These are phyloP conservation scores for Zea luxurians DNA, from an alignment of 176 grass and related monocot genomes.

Conservation along the genomic window DNA sequence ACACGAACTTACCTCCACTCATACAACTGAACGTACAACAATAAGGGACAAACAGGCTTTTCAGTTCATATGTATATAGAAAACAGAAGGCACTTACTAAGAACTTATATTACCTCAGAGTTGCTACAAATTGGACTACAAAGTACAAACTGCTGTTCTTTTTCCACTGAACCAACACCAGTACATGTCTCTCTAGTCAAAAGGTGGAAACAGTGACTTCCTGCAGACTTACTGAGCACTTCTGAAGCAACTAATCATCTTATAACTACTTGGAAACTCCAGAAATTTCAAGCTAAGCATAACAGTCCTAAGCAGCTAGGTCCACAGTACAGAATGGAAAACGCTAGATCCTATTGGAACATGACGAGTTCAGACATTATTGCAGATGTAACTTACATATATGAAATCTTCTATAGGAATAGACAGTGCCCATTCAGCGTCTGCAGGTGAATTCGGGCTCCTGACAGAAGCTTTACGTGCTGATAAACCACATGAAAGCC, in stretches of 20 bases:
- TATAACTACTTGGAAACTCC: not conserved
- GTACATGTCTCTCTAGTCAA: not conserved
- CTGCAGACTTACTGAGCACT: not conserved
- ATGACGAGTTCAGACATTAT: constrained; percentile 14
- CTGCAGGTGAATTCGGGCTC: constrained; percentile 43
- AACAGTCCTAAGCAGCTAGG: not conserved
- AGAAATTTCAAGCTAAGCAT: constrained; percentile 19
- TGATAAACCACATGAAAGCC: constrained; percentile 83
- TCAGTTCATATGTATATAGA: no score
- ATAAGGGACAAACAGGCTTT: no score
- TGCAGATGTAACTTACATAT: constrained; percentile 63
- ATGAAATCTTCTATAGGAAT: constrained; percentile 82
- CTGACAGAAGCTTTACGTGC: constrained; percentile 60
- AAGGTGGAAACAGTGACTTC: not conserved
- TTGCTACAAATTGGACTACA: constrained; percentile 8
- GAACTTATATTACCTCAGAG: not conserved
- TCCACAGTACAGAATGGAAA: not conserved
- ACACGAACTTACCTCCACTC: not conserved
- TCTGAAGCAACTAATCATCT: constrained; percentile 17
- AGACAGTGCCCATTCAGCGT: constrained; percentile 81
- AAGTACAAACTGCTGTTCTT: not conserved
- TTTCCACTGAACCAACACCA: not conserved
- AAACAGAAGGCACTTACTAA: not conserved
- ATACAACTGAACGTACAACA: not conserved
- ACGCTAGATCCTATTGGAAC: not conserved